Percentiles rank a stretch among this genome's conserved stretches.
Conservation (phyloP, 140 eudicot genomes). For the Stevia rebaudiana region DNA sequence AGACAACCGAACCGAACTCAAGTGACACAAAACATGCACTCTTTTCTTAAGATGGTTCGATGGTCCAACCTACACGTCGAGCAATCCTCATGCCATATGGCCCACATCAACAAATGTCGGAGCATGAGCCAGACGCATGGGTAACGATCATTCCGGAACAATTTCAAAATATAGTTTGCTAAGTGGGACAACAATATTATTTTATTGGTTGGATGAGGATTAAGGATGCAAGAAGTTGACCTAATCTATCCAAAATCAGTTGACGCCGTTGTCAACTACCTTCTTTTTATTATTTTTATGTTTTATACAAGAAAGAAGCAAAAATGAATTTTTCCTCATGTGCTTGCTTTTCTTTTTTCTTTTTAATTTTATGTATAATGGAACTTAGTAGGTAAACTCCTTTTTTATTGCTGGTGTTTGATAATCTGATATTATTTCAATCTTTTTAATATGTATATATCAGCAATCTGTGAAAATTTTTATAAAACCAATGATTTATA, state of each 20-base stretch:
- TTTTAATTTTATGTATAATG: background rate
- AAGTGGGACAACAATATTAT: conserved; percentile 19
- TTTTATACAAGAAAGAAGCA: conserved; percentile 1
- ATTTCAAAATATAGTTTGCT: no score
- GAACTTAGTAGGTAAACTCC: conserved; percentile 5
- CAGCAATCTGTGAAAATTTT: background rate
- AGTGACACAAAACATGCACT: no score
- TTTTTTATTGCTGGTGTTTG: no score
- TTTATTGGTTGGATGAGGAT: conserved; percentile 17
- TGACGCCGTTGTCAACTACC: conserved; percentile 16
- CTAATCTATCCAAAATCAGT: conserved; percentile 21
- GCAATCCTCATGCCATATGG: no score
- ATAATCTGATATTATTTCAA: background rate
- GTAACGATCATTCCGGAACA: no score
- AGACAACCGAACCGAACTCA: no score
- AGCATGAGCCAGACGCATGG: no score
- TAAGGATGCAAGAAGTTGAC: conserved; percentile 21
- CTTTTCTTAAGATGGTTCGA: no score
- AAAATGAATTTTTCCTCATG: background rate
- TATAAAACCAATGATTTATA: background rate
- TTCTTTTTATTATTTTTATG: conserved; percentile 2
- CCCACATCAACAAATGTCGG: no score
- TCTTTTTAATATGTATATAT: background rate
- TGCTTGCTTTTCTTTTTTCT: background rate
- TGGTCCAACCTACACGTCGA: no score